phyloP scores from a whole-genome alignment of 805 yeast species.

The Wickerhamiella allomyrinae region DNA sequence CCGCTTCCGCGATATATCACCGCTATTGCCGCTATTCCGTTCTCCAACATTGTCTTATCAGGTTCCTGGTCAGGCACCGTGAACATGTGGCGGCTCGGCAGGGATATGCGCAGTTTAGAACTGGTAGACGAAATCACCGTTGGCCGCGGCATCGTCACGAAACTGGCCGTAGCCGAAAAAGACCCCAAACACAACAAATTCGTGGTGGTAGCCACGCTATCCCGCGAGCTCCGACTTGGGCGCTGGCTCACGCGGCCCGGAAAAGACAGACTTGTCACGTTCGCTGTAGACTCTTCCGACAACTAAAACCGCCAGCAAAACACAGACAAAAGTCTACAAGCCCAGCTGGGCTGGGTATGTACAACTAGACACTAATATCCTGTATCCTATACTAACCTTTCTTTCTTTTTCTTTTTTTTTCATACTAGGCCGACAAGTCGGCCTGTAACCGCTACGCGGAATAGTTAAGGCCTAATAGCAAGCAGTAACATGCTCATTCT shows the following conservation, averaged over 20 bases:
- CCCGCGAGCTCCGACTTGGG: constrained; percentile 80
- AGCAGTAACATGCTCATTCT: no score
- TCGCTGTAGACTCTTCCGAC: no score
- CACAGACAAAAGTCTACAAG: no score
- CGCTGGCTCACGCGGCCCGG: constrained; percentile 63
- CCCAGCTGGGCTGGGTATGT: no score
- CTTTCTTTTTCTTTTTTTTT: no score
- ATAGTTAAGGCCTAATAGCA: no score
- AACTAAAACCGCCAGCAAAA: no score
- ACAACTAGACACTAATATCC: no score
- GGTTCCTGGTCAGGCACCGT: constrained; percentile 82
- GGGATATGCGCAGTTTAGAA: constrained; percentile 46
- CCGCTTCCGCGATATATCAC: constrained; percentile 80
- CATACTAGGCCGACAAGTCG: no score
- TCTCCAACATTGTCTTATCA: constrained; percentile 64
- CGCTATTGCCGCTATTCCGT: constrained; percentile 67
- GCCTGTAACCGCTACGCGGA: no score
- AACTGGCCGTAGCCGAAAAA: constrained; percentile 20
- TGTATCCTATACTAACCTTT: no score
- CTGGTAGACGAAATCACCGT: constrained; percentile 41
- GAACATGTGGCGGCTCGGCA: constrained; percentile 63
- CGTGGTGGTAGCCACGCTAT: constrained; percentile 44
- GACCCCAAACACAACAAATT: constrained; percentile 32
- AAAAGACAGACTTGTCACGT: constrained; percentile 15
- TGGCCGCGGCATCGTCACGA: constrained; percentile 46